Base-by-base conservation (phyloP, 495 filamentous ascomycete genomes). In the Lepidopterella palustris region DNA sequence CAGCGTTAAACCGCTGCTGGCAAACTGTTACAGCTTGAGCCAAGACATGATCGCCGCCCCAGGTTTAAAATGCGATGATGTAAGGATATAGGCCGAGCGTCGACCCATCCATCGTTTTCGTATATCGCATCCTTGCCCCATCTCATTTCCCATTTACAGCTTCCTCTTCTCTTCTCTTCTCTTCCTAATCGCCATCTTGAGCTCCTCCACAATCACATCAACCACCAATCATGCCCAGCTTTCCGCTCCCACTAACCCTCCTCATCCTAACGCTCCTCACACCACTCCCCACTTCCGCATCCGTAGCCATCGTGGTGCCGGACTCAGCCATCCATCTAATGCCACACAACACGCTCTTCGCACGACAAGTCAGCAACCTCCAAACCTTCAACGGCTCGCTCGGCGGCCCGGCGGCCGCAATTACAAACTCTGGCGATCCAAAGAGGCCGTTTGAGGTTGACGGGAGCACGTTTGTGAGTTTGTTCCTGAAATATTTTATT, bases 381-480 rank as follows among this genome's bases (percentile, higher is more conserved):
- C 82, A 85, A 70, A 66, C 74, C 53, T 85, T 84, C 76, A 78
- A 73, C 50, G 80, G 80, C 48, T 65, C 68, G 49, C 78, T 85
- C 31, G 82, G 82, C 58, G 78, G 79, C 10, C 65, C 80, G 3
- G 77, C 81, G 4, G 68, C 81, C 9, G 77, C 84, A 28, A 67
- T 76, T 62, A 73, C 69, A 62, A 68, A 72, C 42, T 69, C 77
- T 5, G 73, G 73, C 13, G 63, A 69, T 50, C 6, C 75, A 9
- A 68, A 71, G 35, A 73, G 78, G 45, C 80, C 82, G 53, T 84
- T 84, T 73, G 56, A 67, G 15, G 80, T 84, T 39, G 79, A 81
- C 67, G 81, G 80, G 26, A 65, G 61, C 53, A 78, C 76, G 11
- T 84, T 84, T 68, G n/a, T n/a, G n/a, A n/a, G n/a, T n/a, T n/a